Conservation (phyloP, 768 basidiomycete species). For the Tulasnella sp. region DNA sequence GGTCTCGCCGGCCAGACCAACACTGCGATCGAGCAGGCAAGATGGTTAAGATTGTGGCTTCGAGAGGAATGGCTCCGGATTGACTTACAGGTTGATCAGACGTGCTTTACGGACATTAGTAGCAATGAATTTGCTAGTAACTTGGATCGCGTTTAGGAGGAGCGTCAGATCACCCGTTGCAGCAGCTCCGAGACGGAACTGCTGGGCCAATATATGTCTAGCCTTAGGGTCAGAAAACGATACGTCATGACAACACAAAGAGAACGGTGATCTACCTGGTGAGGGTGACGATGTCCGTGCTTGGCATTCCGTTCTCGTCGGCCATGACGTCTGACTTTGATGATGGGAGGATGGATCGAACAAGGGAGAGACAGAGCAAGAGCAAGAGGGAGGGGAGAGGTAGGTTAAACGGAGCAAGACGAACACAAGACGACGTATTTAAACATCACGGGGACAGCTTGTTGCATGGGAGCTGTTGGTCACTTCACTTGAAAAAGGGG, state of each 20-base stretch:
- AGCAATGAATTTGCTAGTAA: slow-evolving; percentile 94
- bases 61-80: neutral
- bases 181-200: slow-evolving; percentile 64
- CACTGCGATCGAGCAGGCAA: slow-evolving; percentile 34
- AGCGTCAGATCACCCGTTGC: slow-evolving; percentile 93
- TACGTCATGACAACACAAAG: neutral
- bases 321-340: slow-evolving; percentile 13
- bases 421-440: neutral
- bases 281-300: slow-evolving; percentile 83
- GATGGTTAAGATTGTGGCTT: neutral
- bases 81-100: slow-evolving; percentile 85
- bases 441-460: neutral
- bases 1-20: slow-evolving; percentile 91
- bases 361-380: neutral
- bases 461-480: neutral
- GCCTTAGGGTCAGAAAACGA: neutral
- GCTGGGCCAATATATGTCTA: slow-evolving; percentile 82
- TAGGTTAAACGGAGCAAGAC: neutral
- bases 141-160: slow-evolving; percentile 89
- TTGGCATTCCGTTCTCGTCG: slow-evolving; percentile 54
- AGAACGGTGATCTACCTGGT: slow-evolving; percentile 51
- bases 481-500: neutral
- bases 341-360: neutral
- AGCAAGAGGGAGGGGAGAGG: neutral
- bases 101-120: slow-evolving; percentile 96